phyloP scores from a whole-genome alignment of 2,329 filamentous ascomycete genomes.

The Westerdykella sp. region DNA sequence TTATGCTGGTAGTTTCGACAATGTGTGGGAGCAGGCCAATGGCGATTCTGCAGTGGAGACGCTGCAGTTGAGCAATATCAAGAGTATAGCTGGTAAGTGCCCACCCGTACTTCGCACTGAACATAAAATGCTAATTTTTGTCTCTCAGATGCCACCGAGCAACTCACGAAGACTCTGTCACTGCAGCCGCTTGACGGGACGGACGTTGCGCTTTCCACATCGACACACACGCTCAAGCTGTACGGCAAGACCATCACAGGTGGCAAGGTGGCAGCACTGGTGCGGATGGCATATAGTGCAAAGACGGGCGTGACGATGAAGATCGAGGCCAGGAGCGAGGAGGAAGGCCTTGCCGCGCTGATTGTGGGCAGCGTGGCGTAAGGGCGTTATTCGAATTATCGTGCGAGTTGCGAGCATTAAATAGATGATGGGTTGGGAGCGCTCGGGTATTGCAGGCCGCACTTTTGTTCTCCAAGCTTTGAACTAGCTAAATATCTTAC shows the following conservation, averaged over 20 bases:
- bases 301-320: slow-evolving; percentile 95
- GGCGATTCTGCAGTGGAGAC: slow-evolving; percentile 91
- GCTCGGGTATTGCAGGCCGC: background rate
- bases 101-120: no score
- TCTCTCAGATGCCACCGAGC: slow-evolving; percentile 75
- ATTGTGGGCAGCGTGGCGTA: slow-evolving; percentile 80
- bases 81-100: slow-evolving; percentile 79
- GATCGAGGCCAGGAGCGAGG: slow-evolving; percentile 85
- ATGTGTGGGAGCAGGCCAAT: slow-evolving; percentile 90
- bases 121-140: slow-evolving; percentile 12
- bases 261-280: slow-evolving; percentile 76
- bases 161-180: slow-evolving; percentile 77
- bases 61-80: slow-evolving; percentile 76
- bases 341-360: slow-evolving; percentile 80
- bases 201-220: slow-evolving; percentile 80
- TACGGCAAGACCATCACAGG: slow-evolving; percentile 92
- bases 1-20: slow-evolving; percentile 91
- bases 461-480: no score
- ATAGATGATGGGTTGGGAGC: background rate
- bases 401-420: background rate
- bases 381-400: background rate
- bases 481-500: no score
- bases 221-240: slow-evolving; percentile 89
- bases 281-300: slow-evolving; percentile 89
- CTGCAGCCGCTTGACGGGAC: slow-evolving; percentile 92